phyloP scores from a whole-genome alignment of 2,329 filamentous ascomycete genomes.

The Trichoderma cornu-damae region DNA sequence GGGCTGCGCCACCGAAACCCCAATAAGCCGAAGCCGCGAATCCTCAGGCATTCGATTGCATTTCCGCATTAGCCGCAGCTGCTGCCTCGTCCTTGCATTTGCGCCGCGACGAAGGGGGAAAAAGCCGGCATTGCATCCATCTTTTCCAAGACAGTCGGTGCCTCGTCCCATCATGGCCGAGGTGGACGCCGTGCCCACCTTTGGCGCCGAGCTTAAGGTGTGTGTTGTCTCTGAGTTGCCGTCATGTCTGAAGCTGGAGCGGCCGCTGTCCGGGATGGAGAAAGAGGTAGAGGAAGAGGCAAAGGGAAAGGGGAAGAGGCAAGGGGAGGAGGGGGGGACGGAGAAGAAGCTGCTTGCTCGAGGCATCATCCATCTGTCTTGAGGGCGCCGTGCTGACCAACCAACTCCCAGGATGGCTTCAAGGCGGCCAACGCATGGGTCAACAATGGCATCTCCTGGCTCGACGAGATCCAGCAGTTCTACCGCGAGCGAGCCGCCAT shows the following conservation, averaged over 20 bases:
- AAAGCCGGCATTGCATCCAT: constrained; percentile 21
- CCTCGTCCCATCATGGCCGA: constrained; percentile 60
- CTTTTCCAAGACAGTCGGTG: not conserved
- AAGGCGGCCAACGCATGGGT: constrained; percentile 93
- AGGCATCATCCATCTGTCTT: not conserved
- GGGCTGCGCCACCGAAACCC: constrained; percentile 12
- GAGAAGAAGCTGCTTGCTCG: not conserved
- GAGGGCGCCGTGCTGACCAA: not conserved
- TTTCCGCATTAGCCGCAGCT: not conserved
- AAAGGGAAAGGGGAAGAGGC: not conserved
- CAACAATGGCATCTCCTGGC: constrained; percentile 81
- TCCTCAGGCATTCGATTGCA: not conserved
- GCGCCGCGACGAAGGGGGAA: not conserved
- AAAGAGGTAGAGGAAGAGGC: not conserved
- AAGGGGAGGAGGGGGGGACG: not conserved
- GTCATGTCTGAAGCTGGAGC: not conserved
- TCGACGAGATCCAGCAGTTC: constrained; percentile 95
- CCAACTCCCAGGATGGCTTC: constrained; percentile 86
- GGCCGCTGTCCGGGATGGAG: not conserved
- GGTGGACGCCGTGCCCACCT: constrained; percentile 75
- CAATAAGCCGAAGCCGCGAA: constrained; percentile 17
- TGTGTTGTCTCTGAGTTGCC: constrained; percentile 23
- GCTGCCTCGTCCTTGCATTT: constrained; percentile 1
- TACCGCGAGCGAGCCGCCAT: constrained; percentile 91
- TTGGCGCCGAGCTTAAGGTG: constrained; percentile 93